phyloP scores from a whole-genome alignment of 768 basidiomycete species.

The Tulasnella sp. region DNA sequence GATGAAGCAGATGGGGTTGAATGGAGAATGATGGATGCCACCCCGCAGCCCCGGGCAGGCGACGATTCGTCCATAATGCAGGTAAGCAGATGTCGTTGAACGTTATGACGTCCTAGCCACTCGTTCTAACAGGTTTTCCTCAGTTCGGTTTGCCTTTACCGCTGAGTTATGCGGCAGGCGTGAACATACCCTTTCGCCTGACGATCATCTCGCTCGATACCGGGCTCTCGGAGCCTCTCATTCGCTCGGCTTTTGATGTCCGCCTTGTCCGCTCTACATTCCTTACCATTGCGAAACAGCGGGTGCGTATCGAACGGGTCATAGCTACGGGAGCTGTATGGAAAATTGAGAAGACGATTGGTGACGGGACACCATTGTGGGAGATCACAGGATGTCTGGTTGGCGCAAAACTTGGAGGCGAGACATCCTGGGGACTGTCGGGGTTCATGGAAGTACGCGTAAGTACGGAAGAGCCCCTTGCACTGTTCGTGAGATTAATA shows the following conservation, averaged over 20 bases:
- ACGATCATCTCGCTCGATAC: neutral
- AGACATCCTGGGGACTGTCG: neutral
- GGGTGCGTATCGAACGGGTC: slow-evolving; percentile 1
- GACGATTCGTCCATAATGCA: neutral
- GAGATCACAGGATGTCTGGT: slow-evolving; percentile 8
- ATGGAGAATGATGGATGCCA: slow-evolving; percentile 16
- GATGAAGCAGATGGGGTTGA: neutral
- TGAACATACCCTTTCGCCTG: slow-evolving; percentile 9
- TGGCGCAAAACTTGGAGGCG: neutral
- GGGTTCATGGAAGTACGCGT: slow-evolving; percentile 10
- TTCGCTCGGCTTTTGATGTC: neutral
- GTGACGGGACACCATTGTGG: neutral
- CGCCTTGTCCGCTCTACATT: neutral
- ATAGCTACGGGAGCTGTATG: neutral
- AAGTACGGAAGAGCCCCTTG: neutral
- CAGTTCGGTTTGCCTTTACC: slow-evolving; percentile 27
- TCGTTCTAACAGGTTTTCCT: neutral
- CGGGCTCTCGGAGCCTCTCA: neutral
- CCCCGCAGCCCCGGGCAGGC: neutral
- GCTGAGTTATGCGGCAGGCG: slow-evolving; percentile 10
- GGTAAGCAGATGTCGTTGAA: neutral
- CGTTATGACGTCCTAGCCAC: neutral
- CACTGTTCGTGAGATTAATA: neutral
- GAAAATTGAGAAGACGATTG: neutral
- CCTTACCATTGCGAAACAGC: neutral